These are phyloP conservation scores for Clonostachys solani DNA, from an alignment of 2,329 filamentous ascomycete species.

Conservation along the genomic window DNA sequence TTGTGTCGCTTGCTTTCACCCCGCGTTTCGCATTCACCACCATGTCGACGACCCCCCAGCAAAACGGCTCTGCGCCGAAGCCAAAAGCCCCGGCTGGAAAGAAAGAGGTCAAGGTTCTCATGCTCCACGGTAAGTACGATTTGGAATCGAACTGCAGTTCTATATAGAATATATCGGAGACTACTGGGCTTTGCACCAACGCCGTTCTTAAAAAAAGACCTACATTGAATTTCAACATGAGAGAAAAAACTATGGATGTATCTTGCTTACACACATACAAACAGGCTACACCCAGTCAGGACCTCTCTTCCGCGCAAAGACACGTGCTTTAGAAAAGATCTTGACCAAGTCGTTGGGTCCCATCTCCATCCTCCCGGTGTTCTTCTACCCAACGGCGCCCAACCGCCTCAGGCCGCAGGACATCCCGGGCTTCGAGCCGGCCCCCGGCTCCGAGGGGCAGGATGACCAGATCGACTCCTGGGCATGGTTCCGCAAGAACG, in stretches of 20 bases:
- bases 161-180: neutral
- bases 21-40: neutral
- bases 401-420: constrained; percentile 58
- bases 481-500: constrained; percentile 78
- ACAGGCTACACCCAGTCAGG: constrained; percentile 88
- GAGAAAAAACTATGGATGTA: neutral
- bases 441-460: constrained; percentile 25
- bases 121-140: constrained; percentile 62
- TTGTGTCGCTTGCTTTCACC: neutral
- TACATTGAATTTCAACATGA: neutral
- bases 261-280: neutral
- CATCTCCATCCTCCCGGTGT: constrained; percentile 43
- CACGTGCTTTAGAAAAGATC: constrained; percentile 78
- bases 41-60: constrained; percentile 14
- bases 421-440: constrained; percentile 62
- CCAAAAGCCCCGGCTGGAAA: constrained; percentile 11
- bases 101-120: constrained; percentile 59
- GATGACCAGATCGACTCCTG: constrained; percentile 62
- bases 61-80: constrained; percentile 15
- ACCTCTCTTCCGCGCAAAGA: constrained; percentile 80
- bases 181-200: neutral
- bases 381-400: constrained; percentile 69
- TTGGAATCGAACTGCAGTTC: neutral
- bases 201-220: neutral
- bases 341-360: constrained; percentile 69